Evolutionary conservation across 768 basidiomycete genomes (phyloP), one percentile per base, ranked within the genome.

Genomic region (Pleurotus ostreatus): DNA sequence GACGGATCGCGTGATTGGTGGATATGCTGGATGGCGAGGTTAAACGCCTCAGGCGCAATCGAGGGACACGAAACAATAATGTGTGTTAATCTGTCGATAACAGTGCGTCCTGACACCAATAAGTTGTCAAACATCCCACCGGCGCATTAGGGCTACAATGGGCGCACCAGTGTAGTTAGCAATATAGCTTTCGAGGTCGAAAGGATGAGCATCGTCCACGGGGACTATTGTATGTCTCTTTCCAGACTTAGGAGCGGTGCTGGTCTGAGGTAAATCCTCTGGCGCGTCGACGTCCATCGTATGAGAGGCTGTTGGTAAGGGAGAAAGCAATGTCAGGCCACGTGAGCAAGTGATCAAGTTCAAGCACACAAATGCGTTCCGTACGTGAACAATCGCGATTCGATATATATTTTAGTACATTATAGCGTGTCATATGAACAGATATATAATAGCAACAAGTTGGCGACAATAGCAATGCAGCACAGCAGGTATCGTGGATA

Each of bases 101-200:
- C 83, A 3, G 84, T 84, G 25, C 89, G 81, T n/a, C 90, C 92
- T 88, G 63, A 55, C 20, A 37, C 40, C 46, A 12, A 23, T 46
- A 44, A 46, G 46, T 7, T 20, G 39, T 34, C 51, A 34, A 4
- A n/a, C 23, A 11, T 40, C 12, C 54, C 26, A 6, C 40, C 46
- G 41, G 49, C 30, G 39, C 34, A 30, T 16, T 20, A 20, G 15
- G 20, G 11, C 41, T 18, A 45, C 46, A 20, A 25, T 15, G 46
- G 41, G 15, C 57, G 22, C 64, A 89, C 92, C 90, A 60, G 84
- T 77, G 72, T 94, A 95, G 53, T 82, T 80, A 43, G 86, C 74
- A 57, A 87, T 84, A 68, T 92, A 89, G 41, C 82, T 70, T 56
- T 95, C 94, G 53, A 95, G 80, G 65, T 96, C 93, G 65, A 93